phyloP scores from a whole-genome alignment of 768 basidiomycete species.

The Phylloporus scabripes region DNA sequence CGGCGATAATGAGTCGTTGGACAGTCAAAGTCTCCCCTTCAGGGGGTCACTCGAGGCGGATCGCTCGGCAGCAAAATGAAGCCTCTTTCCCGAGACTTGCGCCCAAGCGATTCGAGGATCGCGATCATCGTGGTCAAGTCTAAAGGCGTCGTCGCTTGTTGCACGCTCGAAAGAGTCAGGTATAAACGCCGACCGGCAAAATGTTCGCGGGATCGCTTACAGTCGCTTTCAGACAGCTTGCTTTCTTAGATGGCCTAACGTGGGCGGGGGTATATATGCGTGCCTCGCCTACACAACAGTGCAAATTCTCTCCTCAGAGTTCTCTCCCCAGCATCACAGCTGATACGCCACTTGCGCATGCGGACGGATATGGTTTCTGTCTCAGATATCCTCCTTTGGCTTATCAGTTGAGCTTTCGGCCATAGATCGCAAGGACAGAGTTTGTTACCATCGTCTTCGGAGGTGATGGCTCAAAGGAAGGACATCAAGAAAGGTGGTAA shows the following conservation, averaged over 20 bases:
- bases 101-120: slow-evolving; percentile 28
- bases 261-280: slow-evolving; percentile 1
- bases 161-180: slow-evolving; percentile 7
- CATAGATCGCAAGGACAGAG: neutral
- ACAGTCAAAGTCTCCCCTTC: slow-evolving; percentile 1
- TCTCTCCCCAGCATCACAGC: neutral
- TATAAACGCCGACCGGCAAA: slow-evolving; percentile 23
- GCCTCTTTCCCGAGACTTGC: slow-evolving; percentile 11
- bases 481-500: neutral
- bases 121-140: slow-evolving; percentile 21
- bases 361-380: neutral
- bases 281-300: neutral
- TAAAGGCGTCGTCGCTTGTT: slow-evolving; percentile 28
- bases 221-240: neutral
- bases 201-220: slow-evolving; percentile 31
- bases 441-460: neutral
- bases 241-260: neutral
- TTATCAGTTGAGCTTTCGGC: neutral
- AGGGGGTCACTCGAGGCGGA: slow-evolving; percentile 5
- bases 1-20: neutral
- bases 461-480: neutral
- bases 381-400: neutral
- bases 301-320: neutral
- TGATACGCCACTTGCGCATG: neutral
- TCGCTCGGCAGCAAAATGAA: slow-evolving; percentile 24